phyloP scores from a whole-genome alignment of 2,329 filamentous ascomycete species.

The Neofusicoccum kwambonambiense region DNA sequence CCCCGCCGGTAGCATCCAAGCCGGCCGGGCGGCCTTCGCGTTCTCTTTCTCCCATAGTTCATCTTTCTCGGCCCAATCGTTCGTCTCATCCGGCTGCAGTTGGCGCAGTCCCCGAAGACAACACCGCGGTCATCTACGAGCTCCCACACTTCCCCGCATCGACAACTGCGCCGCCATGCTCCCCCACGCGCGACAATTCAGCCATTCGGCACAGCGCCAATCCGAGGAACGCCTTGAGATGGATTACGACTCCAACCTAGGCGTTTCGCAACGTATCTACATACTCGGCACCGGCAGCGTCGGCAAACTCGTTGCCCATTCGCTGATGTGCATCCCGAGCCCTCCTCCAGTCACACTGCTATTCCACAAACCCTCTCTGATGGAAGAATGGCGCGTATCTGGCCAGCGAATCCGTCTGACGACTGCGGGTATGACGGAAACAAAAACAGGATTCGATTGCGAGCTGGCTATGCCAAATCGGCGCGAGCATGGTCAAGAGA shows the following conservation, averaged over 20 bases:
- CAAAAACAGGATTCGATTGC: constrained; percentile 44
- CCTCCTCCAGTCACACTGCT: constrained; percentile 76
- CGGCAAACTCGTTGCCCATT: constrained; percentile 74
- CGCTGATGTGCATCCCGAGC: constrained; percentile 60
- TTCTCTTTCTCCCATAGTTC: background rate
- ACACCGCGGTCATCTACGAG: background rate
- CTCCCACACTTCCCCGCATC: background rate
- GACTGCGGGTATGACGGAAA: constrained; percentile 42
- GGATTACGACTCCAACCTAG: background rate
- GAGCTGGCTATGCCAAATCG: constrained; percentile 41
- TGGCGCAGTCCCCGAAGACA: background rate
- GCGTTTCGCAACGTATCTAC: constrained; percentile 55
- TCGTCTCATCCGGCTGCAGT: too few relatives aligned
- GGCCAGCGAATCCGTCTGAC: constrained; percentile 47
- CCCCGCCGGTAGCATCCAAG: constrained; percentile 40
- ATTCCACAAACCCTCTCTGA: constrained; percentile 57
- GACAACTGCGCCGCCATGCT: background rate
- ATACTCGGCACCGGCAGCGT: constrained; percentile 80
- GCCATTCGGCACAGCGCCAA: background rate
- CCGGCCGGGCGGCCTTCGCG: constrained; percentile 45
- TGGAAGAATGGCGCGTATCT: constrained; percentile 49
- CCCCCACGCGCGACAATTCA: background rate
- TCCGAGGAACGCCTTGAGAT: background rate
- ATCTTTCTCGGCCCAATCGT: background rate
- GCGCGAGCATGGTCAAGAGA: constrained; percentile 40